Conservation (phyloP, 2,329 filamentous ascomycete species). For the Neurospora crassa region DNA sequence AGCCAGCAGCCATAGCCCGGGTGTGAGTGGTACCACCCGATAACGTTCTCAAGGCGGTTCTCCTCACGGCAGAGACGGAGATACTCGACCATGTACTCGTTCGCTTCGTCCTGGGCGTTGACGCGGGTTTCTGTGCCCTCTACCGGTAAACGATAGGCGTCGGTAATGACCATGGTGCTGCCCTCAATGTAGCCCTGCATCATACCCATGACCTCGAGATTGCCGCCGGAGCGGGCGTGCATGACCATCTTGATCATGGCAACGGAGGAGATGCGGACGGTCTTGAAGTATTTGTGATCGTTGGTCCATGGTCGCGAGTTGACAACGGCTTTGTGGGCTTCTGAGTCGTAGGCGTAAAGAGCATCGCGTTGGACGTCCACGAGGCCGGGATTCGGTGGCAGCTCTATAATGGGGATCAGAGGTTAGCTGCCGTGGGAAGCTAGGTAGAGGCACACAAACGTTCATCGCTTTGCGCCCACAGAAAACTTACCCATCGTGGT, state of each 20-base stretch:
- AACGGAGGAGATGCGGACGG: conserved; percentile 85
- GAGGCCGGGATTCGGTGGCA: conserved; percentile 76
- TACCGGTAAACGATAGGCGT: conserved; percentile 86
- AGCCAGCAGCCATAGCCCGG: conserved; percentile 98
- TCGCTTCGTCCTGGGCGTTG: conserved; percentile 90
- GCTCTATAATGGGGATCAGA: conserved; percentile 46
- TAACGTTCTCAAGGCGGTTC: conserved; percentile 77
- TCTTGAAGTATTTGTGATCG: conserved; percentile 82
- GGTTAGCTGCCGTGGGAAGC: not conserved
- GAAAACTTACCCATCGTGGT: not conserved
- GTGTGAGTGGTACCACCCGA: conserved; percentile 98
- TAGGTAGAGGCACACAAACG: not conserved
- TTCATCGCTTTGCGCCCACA: not conserved
- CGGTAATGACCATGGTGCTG: conserved; percentile 82
- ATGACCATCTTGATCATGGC: conserved; percentile 98
- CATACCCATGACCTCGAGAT: conserved; percentile 90
- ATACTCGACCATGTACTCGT: conserved; percentile 93
- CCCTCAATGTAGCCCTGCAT: conserved; percentile 92
- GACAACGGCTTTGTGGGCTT: conserved; percentile 57
- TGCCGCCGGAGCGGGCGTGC: conserved; percentile 91
- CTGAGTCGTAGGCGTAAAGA: conserved; percentile 73
- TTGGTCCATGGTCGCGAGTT: conserved; percentile 62
- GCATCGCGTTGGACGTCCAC: conserved; percentile 83
- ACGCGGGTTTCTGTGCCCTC: conserved; percentile 98
- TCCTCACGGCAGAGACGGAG: conserved; percentile 65